Evolutionary conservation across 2,329 filamentous ascomycete genomes (phyloP), one percentile per base, ranked within the genome.

Genomic region (Neobulgaria alba): DNA sequence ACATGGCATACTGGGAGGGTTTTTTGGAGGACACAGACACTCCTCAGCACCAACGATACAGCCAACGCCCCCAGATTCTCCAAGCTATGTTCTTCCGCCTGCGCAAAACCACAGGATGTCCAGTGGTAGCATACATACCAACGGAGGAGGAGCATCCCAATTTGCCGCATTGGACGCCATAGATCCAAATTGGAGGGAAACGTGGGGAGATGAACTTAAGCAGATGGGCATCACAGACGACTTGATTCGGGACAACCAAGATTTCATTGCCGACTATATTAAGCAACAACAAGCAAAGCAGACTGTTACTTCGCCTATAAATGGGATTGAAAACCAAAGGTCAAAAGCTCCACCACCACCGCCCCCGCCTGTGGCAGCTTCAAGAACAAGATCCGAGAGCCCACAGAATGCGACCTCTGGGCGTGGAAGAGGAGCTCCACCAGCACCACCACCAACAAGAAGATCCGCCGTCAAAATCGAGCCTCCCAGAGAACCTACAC

Each of bases 231-330:
- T 81, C 46, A 79, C 72, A 5, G 77, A 81, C 51, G 77, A 81
- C 50, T 76, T 80, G 47, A 82, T 82, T 54, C 73, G 71, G 49
- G 76, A 79, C 29, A 80, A 82, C 53, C 77, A 82, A 53, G 76
- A 80, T 52, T 82, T 82, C 49, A 82, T 82, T 54, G 71, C 80
- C 49, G 71, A 77, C 29, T 82, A 80, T 52, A 62, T 82, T 45
- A 72, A 71, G 49, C 66, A 78, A 43, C 71, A 80, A 50, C 72
- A 73, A 58, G 65, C 63, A 48, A 62, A 65, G 33, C 63, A 66
- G 31, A 66, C 69, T 33, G 53, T 62, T 31, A 48, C 60, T 21
- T 46, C 53, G 33, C 61, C 64, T 43, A 61, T 59, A 33, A 65
- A 67, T 49, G 67, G 72, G 32, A 44, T 49, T 19, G 57, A 58